Base-by-base conservation (phyloP, 228 moss, liverwort and hornwort genomes). In the Sphagnum fallax region DNA sequence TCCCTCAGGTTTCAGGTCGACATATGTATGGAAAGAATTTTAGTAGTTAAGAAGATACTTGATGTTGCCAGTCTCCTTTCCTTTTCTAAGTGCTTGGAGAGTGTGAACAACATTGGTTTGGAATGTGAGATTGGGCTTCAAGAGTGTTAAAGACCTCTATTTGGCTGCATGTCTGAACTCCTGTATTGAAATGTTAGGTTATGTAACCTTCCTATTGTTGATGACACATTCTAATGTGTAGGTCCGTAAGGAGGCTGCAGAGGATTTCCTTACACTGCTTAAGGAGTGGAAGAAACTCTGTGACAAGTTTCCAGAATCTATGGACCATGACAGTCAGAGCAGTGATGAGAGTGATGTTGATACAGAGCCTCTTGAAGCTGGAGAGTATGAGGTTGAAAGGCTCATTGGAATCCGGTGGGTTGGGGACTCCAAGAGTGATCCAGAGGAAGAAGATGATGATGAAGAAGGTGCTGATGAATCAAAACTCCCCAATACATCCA, bases 201-300 rank as follows among this genome's bases (percentile, higher is more conserved):
- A 32, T 32, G 32, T 32, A 32, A 32, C 32, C 32, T 32, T 32
- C 32, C 32, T 32, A 2, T 32, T 32, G 32, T 32, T 55, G 55
- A 8, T 8, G 55, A 2, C 55, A 55, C 55, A 8, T 8, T 55
- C 12, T 8, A 12, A 55, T 55, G 55, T 48, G 10, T 55, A 98
- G 98, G 93, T 98, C 9, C 90, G 91, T 13, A 83, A 89, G 70
- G 92, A 93, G 71, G 85, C 90, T 49, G 92, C 98, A 13, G 98
- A 98, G 58, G 93, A 92, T 62, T 98, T 94, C 69, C 71, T 93
- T 60, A 69, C 74, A 51, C 61, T 98, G 55, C 82, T 92, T 12
- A 89, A 73, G 75, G 92, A 82, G 69, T 98, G 98, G 98, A 71
- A 89, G 65, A 83, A 87, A 61, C 66, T 98, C 16, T 94, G 92